Percentiles rank a stretch among this genome's conserved stretches.
Evolutionary conservation across 805 yeast species (phyloP).

Genomic region (Yamadazyma phyllophila): DNA sequence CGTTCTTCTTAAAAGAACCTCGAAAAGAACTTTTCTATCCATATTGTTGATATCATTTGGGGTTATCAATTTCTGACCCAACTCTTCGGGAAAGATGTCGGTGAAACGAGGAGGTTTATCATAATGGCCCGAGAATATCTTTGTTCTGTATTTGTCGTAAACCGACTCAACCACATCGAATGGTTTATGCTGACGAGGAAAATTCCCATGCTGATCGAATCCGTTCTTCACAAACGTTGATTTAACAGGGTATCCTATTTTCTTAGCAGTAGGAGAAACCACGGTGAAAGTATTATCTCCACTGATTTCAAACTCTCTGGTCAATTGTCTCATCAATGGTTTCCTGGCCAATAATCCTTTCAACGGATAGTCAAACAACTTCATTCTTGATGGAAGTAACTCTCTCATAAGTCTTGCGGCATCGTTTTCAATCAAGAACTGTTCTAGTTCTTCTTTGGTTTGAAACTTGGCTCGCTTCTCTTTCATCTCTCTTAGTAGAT

Average conservation of each 20-base stretch:
- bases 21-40: conserved; percentile 32
- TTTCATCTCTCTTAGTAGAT: conserved; percentile 9
- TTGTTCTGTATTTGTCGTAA: conserved; percentile 26
- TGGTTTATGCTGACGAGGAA: conserved; percentile 2
- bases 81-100: conserved; percentile 29
- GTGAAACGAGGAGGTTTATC: conserved; percentile 26
- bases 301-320: conserved; percentile 9
- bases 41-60: conserved; percentile 26
- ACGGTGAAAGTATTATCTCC: conserved; percentile 9
- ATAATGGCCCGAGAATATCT: conserved; percentile 22
- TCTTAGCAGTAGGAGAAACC: conserved; percentile 5
- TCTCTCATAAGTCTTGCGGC: conserved; percentile 24
- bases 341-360: conserved; percentile 13
- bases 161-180: conserved; percentile 19
- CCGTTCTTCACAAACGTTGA: conserved; percentile 17
- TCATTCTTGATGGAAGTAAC: conserved; percentile 28
- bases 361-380: conserved; percentile 21
- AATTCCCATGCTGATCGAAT: background rate
- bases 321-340: conserved; percentile 14
- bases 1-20: conserved; percentile 38
- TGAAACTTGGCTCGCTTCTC: conserved; percentile 20
- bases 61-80: conserved; percentile 20
- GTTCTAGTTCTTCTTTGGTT: conserved; percentile 18
- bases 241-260: conserved; percentile 17
- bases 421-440: conserved; percentile 19